Evolutionary conservation across 495 filamentous ascomycete genomes (phyloP), one percentile per base, ranked within the genome.

Genomic region (Penicillium daleae): DNA sequence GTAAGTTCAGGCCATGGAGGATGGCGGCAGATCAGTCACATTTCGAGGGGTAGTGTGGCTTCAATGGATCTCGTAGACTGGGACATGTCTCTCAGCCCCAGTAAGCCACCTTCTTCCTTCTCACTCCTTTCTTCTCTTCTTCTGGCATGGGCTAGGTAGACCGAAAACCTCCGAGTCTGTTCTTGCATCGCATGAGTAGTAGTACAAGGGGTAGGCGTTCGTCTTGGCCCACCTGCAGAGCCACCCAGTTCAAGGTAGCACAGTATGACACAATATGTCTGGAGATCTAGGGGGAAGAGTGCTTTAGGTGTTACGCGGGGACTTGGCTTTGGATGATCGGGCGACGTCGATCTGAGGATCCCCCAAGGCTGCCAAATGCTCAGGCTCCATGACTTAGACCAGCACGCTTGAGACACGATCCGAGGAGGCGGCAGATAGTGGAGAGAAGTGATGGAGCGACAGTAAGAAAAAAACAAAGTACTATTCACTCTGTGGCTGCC

Each of bases 111-210:
- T 29, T 29, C 12, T 37, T 29, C 29, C 24, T 29, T 17, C n/a
- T 29, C 48, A n/a, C 9, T 54, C 31, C 31, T 54, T 13, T n/a
- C 19, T 32, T 35, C 6, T 29, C 31, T 32, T 13, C 15, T 35
- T 7, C 17, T 21, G 19, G 26, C 15, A 2, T 12, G 8, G 33
- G n/a, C 35, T 64, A 31, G 52, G n/a, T 39, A 42, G 39, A 62
- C 66, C 65, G 65, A 70, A 65, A 65, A 59, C 29, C 50, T n/a
- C 68, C 68, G 68, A 63, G 21, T 42, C 7, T 40, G 19, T 39
- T 32, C 42, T 40, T 37, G 35, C 29, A 60, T 46, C 42, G 42
- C 42, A 24, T 24, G 42, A 46, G 42, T 22, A 4, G 42, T n/a
- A 46, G 42, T 2, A 19, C 42, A 46, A 21, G 42, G 42, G 42